Conservation (phyloP, 805 yeast species). For the Hanseniaspora singularis region DNA sequence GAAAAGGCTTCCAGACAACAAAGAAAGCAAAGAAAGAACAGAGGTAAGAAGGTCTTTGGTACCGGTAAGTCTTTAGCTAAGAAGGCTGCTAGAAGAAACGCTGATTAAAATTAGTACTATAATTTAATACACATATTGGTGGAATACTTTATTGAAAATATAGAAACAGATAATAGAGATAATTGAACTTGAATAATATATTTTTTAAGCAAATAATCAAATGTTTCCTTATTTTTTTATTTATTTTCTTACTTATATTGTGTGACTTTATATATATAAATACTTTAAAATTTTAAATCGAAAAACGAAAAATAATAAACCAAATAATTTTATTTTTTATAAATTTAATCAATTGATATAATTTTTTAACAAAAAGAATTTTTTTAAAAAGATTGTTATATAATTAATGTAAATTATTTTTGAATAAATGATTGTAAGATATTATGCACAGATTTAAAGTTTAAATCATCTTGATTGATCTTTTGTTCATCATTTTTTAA, state of each 20-base stretch:
- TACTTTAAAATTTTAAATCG: no score
- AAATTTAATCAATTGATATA: no score
- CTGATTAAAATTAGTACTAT: conserved; percentile 41
- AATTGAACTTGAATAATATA: no score
- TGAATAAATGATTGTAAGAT: conserved; percentile 9
- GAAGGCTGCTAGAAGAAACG: conserved; percentile 79
- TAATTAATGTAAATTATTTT: background rate
- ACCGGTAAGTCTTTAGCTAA: conserved; percentile 91
- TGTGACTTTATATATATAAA: no score
- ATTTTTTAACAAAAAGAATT: background rate
- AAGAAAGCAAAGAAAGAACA: conserved; percentile 99
- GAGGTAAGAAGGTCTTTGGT: conserved; percentile 98
- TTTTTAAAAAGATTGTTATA: background rate
- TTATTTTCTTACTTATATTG: no score
- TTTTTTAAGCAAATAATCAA: no score
- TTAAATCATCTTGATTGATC: no score
- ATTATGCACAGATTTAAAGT: conserved; percentile 4
- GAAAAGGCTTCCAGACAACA: conserved; percentile 99
- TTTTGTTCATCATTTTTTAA: background rate
- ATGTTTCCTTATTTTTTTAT: no score
- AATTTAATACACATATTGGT: background rate
- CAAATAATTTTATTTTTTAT: no score
- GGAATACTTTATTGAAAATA: no score
- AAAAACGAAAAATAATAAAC: no score
- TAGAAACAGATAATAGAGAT: no score